Evolutionary conservation across 2,329 filamentous ascomycete genomes (phyloP), one percentile per base, ranked within the genome.

Genomic region (Stagonosporopsis cucurbitacearum): DNA sequence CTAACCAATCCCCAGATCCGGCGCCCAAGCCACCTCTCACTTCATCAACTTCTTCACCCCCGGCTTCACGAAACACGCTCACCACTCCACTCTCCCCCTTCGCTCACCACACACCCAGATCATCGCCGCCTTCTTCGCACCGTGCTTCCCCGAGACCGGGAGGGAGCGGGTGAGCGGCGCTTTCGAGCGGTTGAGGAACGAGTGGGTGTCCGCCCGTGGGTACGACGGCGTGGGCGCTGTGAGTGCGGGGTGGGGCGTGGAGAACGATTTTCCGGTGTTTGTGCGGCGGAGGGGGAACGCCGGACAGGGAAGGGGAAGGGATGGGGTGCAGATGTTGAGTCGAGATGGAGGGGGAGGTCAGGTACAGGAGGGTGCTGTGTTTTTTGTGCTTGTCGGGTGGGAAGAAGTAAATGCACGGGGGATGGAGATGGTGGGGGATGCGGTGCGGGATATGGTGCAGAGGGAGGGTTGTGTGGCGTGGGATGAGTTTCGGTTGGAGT

Each of bases 181-280:
- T 32, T 57, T 53, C 19, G 53, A 54, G 8, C 57, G 49, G 49
- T 4, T 26, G 25, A 6, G 25, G 11, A 9, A 26, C 6, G 25
- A 26, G 25, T 26, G 6, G 25, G 11, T n/a, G 25, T 26, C 41
- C 41, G 28, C 25, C 50, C 0, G n/a, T n/a, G n/a, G n/a, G n/a
- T 17, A 19, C 1, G 20, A 43, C 8, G 23, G 15, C 12, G 41
- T 46, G 25, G 37, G 28, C n/a, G 25, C 12, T 30, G 39, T 54
- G 20, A 60, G 45, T 37, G 41, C 44, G 3, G 57, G 57, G 2
- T 60, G 57, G 57, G 50, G 57, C 12, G 17, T 57, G 2, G 48
- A 59, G 40, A 44, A 26, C 12, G 57, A 59, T 28, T 59, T 59
- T n/a, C 57, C 53, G 1, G n/a, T 59, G 8, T 30, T 37, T 20